phyloP scores from a whole-genome alignment of 345 rosid species.

The Eucalyptus albens region DNA sequence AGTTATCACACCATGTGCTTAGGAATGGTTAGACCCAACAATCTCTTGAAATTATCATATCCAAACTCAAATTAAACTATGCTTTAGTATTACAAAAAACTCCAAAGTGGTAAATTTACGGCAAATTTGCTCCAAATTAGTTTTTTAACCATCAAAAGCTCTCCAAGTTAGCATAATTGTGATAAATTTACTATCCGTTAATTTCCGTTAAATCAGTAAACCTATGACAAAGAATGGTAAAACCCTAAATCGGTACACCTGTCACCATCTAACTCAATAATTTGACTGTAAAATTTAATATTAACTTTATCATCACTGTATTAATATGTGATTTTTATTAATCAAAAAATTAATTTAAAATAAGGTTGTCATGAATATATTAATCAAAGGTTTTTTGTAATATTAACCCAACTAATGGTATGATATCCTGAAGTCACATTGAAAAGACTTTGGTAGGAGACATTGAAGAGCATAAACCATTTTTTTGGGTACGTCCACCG shows the following conservation, averaged over 20 bases:
- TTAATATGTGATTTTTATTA: fast-evolving
- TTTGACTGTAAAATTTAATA: no score
- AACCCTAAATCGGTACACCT: fast-evolving
- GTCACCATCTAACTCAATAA: fast-evolving
- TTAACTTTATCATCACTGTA: fast-evolving
- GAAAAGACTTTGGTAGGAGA: not conserved
- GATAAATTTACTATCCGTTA: fast-evolving
- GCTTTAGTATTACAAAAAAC: no score
- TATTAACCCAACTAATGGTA: no score
- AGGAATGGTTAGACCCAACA: not conserved
- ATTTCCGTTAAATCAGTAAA: fast-evolving
- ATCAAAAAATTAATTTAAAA: no score
- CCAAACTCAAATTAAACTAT: not conserved
- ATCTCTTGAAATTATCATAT: not conserved
- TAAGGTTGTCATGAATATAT: fast-evolving
- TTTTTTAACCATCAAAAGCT: no score
- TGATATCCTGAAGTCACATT: fast-evolving
- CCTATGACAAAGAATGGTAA: fast-evolving
- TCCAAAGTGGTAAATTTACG: fast-evolving
- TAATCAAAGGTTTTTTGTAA: fast-evolving
- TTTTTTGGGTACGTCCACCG: not conserved
- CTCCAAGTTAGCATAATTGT: fast-evolving
- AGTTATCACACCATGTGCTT: not conserved
- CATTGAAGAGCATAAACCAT: not conserved
- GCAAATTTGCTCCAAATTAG: fast-evolving